phyloP scores from a whole-genome alignment of 164 flowering plant genomes.

The Nymphaea colorata region DNA sequence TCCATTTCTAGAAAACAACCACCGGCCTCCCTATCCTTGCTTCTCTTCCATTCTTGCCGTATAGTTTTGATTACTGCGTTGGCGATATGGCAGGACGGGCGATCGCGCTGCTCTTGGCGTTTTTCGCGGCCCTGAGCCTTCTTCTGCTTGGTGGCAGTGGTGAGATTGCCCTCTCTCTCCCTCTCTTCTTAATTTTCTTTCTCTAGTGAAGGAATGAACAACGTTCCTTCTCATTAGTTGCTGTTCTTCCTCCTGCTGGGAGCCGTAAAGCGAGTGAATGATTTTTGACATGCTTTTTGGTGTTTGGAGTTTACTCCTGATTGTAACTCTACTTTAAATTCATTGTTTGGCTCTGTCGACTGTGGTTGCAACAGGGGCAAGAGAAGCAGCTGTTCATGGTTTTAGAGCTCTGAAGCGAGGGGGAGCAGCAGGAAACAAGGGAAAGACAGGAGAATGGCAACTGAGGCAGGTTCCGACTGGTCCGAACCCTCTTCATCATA shows the following conservation, averaged over 20 bases:
- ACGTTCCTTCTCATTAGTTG: background rate
- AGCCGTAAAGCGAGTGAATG: too few species aligned
- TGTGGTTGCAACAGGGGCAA: background rate
- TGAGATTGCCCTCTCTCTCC: background rate
- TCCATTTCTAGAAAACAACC: too few species aligned
- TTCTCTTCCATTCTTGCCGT: too few species aligned
- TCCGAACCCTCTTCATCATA: conserved; percentile 6
- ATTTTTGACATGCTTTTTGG: too few species aligned
- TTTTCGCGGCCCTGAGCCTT: background rate
- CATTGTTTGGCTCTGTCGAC: background rate
- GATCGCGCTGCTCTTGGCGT: background rate
- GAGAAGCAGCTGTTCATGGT: background rate
- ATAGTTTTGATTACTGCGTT: too few species aligned
- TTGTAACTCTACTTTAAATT: background rate
- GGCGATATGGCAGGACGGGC: too few species aligned
- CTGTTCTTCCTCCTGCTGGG: background rate
- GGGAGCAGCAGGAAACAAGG: background rate
- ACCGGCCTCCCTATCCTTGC: too few species aligned
- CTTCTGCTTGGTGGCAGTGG: background rate
- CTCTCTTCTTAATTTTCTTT: too few species aligned
- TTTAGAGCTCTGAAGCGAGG: background rate
- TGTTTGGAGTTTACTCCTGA: too few species aligned
- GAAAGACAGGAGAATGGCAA: background rate
- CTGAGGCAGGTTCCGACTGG: conserved; percentile 5
- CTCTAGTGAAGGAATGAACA: background rate